Conservation (phyloP, 2,329 filamentous ascomycete species). For the Pestalotiopsis sp. region DNA sequence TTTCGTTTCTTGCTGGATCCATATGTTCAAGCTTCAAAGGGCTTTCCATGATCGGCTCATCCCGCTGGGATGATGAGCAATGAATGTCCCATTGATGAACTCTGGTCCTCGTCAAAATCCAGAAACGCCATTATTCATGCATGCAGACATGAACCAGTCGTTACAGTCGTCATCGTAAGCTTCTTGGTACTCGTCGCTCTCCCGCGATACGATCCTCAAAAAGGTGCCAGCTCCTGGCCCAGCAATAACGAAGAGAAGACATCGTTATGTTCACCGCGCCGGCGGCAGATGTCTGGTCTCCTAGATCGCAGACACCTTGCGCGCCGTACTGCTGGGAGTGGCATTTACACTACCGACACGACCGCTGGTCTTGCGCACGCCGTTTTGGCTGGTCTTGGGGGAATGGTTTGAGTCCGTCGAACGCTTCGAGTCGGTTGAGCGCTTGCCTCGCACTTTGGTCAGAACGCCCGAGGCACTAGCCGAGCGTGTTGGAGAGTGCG, state of each 20-base stretch:
- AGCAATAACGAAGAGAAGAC: conserved; percentile 20
- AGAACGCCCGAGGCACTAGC: conserved; percentile 57
- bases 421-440: conserved; percentile 52
- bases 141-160: conserved; percentile 42
- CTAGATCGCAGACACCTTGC: conserved; percentile 56
- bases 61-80: not conserved
- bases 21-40: not conserved
- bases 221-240: conserved; percentile 15
- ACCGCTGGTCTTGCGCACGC: conserved; percentile 67
- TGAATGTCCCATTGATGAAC: not conserved
- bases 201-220: conserved; percentile 19
- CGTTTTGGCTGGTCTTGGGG: conserved; percentile 37
- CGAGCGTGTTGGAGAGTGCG: conserved; percentile 46
- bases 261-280: conserved; percentile 18
- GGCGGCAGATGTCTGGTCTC: conserved; percentile 17
- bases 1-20: conserved; percentile 3
- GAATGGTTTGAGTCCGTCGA: conserved; percentile 35
- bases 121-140: conserved; percentile 45
- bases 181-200: conserved; percentile 22
- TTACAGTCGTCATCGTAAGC: conserved; percentile 47
- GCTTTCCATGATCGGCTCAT: not conserved
- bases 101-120: conserved; percentile 21
- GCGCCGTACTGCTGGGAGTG: conserved; percentile 43
- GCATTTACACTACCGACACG: conserved; percentile 61
- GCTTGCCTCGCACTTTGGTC: conserved; percentile 66